phyloP scores from a whole-genome alignment of 148 eudicot genomes.

The Fagopyrum esculentum region DNA sequence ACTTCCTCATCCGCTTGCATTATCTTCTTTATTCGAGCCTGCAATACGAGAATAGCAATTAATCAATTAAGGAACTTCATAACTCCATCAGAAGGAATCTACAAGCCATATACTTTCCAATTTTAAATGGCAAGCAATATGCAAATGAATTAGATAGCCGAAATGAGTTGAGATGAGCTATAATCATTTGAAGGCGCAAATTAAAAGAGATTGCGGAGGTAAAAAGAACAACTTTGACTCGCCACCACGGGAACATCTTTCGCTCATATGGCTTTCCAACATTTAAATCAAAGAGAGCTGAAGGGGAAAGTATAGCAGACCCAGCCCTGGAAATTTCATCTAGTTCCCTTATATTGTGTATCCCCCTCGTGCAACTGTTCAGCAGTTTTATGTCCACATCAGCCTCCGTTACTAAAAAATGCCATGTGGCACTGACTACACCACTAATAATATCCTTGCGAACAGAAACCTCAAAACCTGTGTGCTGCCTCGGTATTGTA shows the following conservation, averaged over 20 bases:
- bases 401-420: neutral
- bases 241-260: neutral
- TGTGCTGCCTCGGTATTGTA: slow-evolving; percentile 8
- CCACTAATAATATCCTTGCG: neutral
- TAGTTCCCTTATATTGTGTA: neutral
- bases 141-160: neutral
- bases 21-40: slow-evolving; percentile 96
- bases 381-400: neutral
- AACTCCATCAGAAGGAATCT: neutral
- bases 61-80: neutral
- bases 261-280: neutral
- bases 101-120: slow-evolving; percentile 1
- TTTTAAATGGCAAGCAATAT: neutral
- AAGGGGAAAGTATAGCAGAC: neutral
- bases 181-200: neutral
- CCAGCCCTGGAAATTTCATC: neutral
- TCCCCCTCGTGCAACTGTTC: neutral
- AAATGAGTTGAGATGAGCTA: neutral
- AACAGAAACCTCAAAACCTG: neutral
- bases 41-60: slow-evolving; percentile 8
- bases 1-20: slow-evolving; percentile 99
- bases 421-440: neutral
- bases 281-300: neutral
- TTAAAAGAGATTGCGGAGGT: neutral
- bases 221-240: neutral